Percentiles rank a stretch among this genome's conserved stretches.
Conservation (phyloP, 495 filamentous ascomycete species). For the Penicillium nucicola region DNA sequence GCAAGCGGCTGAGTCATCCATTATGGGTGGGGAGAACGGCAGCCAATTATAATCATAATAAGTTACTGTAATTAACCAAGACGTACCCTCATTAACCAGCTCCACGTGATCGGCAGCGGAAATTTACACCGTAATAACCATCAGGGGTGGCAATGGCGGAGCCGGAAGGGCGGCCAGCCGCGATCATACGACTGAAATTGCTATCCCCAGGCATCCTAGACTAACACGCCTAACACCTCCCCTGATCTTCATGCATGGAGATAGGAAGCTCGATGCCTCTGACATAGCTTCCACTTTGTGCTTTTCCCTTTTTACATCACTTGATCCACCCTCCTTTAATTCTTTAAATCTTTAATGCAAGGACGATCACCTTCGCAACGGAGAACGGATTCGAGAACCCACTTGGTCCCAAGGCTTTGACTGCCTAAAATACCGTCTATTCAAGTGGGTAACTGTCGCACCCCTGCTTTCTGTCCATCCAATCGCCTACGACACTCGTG, state of each 20-base stretch:
- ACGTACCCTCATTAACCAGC: neutral
- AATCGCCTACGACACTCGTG: constrained; percentile 8
- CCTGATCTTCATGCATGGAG: constrained; percentile 8
- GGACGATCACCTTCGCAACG: constrained; percentile 15
- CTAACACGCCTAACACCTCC: neutral
- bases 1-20: constrained; percentile 14
- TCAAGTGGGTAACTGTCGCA: constrained; percentile 18
- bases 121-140: constrained; percentile 3
- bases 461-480: constrained; percentile 9
- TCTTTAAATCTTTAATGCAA: neutral
- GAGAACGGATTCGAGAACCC: constrained; percentile 17
- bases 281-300: neutral
- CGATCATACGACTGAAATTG: constrained; percentile 39
- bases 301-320: constrained; percentile 1
- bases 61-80: neutral
- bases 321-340: constrained; percentile 16
- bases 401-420: constrained; percentile 13
- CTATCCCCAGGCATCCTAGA: neutral
- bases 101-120: neutral
- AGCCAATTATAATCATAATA: constrained; percentile 9
- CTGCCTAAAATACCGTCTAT: constrained; percentile 12
- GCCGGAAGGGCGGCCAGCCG: constrained; percentile 38
- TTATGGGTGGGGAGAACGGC: neutral
- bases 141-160: constrained; percentile 15
- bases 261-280: neutral